A percentile compares a stretch with the other conserved stretches of the same genome.
These are phyloP conservation scores for Astrothelium subdiscretum DNA, from an alignment of 495 filamentous ascomycete species.

Conservation along the genomic window DNA sequence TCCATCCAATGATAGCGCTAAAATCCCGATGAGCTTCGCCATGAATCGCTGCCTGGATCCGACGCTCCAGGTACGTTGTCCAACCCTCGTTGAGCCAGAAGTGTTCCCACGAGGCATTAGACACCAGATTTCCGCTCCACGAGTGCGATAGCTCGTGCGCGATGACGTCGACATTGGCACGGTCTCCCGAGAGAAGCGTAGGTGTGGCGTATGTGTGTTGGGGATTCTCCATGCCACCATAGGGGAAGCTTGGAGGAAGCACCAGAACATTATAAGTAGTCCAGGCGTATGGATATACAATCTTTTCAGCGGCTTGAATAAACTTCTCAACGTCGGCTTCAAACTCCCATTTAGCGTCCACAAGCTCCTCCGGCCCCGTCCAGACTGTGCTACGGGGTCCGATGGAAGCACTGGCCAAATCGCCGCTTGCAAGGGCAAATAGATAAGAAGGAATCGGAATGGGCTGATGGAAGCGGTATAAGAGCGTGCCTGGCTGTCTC, in stretches of 20 bases:
- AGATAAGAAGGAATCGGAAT: slow-evolving; percentile 92
- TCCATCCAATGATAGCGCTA: slow-evolving; percentile 76
- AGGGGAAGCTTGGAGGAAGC: slow-evolving; percentile 82
- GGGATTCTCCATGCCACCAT: slow-evolving; percentile 89
- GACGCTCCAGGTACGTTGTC: slow-evolving; percentile 86
- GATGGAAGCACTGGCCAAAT: slow-evolving; percentile 72
- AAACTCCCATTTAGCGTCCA: slow-evolving; percentile 77
- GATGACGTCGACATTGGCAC: slow-evolving; percentile 92
- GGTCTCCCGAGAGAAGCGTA: slow-evolving; percentile 81
- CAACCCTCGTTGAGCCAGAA: slow-evolving; percentile 97
- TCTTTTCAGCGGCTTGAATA: slow-evolving; percentile 74
- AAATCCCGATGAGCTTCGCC: slow-evolving; percentile 81
- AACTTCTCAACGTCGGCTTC: slow-evolving; percentile 83
- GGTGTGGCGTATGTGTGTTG: slow-evolving; percentile 82
- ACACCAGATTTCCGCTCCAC: slow-evolving; percentile 91
- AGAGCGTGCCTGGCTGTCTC: slow-evolving; percentile 37
- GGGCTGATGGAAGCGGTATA: slow-evolving; percentile 76
- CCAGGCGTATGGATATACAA: slow-evolving; percentile 85
- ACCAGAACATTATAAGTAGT: slow-evolving; percentile 90
- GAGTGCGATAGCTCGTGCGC: slow-evolving; percentile 86
- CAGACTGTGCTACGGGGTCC: slow-evolving; percentile 74
- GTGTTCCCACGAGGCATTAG: slow-evolving; percentile 86
- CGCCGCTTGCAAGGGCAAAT: slow-evolving; percentile 81
- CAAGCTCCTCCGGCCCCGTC: slow-evolving; percentile 76
- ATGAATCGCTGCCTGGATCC: slow-evolving; percentile 56